Evolutionary conservation across 106 monocot genomes (phyloP).

Genomic region (Gastrodia elata): DNA sequence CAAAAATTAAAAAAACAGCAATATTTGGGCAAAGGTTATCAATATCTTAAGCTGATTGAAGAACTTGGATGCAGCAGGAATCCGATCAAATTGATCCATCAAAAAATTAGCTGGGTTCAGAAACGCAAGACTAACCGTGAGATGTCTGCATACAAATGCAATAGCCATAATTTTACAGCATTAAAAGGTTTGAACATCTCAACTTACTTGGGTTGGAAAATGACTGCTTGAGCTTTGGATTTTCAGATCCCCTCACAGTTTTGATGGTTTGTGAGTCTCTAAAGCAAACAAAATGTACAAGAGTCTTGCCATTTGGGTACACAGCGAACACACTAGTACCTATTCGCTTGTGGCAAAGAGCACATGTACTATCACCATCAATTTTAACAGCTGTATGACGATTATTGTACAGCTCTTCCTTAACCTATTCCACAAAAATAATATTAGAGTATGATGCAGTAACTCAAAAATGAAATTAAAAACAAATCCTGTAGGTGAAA

Average conservation of each 20-base stretch:
- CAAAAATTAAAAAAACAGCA: no score
- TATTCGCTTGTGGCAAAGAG: slow-evolving; percentile 83
- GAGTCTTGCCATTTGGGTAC: slow-evolving; percentile 90
- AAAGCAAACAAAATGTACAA: slow-evolving; percentile 98
- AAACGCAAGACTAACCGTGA: neutral
- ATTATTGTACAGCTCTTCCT: slow-evolving; percentile 74
- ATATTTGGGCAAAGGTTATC: no score
- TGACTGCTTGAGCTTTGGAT: slow-evolving; percentile 10
- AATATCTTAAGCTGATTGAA: no score
- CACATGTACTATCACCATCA: slow-evolving; percentile 78
- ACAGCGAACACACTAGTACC: slow-evolving; percentile 94
- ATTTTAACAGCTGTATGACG: slow-evolving; percentile 63
- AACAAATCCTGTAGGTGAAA: neutral
- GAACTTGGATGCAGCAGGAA: no score
- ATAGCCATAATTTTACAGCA: neutral
- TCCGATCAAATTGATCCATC: no score
- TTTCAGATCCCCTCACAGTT: slow-evolving; percentile 26
- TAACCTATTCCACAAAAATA: slow-evolving; percentile 39
- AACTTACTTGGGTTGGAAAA: slow-evolving; percentile 11
- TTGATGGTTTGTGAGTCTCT: slow-evolving; percentile 65
- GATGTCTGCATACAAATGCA: neutral
- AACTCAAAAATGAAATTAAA: slow-evolving; percentile 1
- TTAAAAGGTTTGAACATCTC: neutral
- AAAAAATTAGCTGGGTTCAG: neutral
- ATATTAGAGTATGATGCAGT: neutral